Conservation (phyloP, 371 early-diverging fungal species). For the Mucor circinelloides region DNA sequence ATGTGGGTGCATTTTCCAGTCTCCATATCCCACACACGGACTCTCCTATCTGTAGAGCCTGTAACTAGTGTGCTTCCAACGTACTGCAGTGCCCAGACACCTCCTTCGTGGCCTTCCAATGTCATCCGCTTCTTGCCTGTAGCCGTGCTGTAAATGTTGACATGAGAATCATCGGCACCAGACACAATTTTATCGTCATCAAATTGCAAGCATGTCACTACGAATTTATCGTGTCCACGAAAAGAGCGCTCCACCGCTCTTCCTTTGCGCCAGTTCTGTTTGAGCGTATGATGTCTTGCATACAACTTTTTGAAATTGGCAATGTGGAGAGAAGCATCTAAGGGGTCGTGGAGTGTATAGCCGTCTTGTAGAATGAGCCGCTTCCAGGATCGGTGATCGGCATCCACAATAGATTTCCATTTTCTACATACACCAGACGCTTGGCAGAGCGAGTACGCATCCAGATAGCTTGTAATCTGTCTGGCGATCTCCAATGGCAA, state of each 20-base stretch:
- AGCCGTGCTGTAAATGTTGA: constrained; percentile 90
- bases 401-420: constrained; percentile 79
- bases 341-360: constrained; percentile 23
- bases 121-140: constrained; percentile 35
- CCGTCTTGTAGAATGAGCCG: constrained; percentile 48
- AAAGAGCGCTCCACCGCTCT: constrained; percentile 71
- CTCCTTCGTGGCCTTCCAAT: constrained; percentile 95
- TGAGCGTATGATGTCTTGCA: constrained; percentile 71
- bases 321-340: not conserved
- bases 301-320: constrained; percentile 48
- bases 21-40: constrained; percentile 96
- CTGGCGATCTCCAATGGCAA: constrained; percentile 79
- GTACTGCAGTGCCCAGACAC: constrained; percentile 97
- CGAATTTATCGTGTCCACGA: constrained; percentile 77
- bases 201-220: constrained; percentile 96
- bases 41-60: constrained; percentile 96
- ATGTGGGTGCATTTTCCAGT: constrained; percentile 85
- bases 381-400: constrained; percentile 63
- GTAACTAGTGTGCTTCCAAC: constrained; percentile 86
- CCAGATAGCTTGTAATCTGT: constrained; percentile 80
- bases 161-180: constrained; percentile 87
- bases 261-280: constrained; percentile 84
- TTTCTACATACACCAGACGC: constrained; percentile 73
- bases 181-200: constrained; percentile 91
- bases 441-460: constrained; percentile 72